phyloP scores from a whole-genome alignment of 805 yeast genomes.

The Candida bentonensis region DNA sequence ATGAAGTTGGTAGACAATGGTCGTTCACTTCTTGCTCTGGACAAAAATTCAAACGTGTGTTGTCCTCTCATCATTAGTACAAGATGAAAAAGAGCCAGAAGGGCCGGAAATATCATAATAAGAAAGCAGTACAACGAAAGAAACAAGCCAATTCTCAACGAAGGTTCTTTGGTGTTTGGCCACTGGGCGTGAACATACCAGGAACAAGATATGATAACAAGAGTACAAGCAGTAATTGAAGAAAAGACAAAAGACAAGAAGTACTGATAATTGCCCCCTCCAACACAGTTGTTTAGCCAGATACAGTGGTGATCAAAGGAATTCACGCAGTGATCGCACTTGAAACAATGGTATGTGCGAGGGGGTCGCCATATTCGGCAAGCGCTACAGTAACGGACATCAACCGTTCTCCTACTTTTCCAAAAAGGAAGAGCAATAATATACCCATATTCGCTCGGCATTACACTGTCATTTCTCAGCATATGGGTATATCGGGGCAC shows the following conservation, averaged over 20 bases:
- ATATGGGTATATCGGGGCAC: conserved; percentile 55
- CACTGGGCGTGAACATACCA: conserved; percentile 19
- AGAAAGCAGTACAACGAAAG: conserved; percentile 36
- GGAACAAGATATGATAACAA: conserved; percentile 20
- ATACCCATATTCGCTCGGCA: conserved; percentile 48
- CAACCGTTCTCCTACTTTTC: conserved; percentile 21
- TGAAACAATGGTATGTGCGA: conserved; percentile 45
- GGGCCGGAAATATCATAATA: conserved; percentile 38
- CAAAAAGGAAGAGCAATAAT: conserved; percentile 34
- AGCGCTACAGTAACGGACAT: conserved; percentile 43
- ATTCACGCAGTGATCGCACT: conserved; percentile 34
- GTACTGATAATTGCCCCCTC: conserved; percentile 45
- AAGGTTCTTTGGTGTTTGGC: conserved; percentile 1
- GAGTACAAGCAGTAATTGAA: conserved; percentile 19
- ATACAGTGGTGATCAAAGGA: conserved; percentile 48
- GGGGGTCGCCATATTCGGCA: conserved; percentile 70
- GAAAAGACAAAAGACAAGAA: conserved; percentile 42
- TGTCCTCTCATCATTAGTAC: conserved; percentile 41
- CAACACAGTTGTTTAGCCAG: conserved; percentile 51
- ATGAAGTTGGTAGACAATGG: too few species aligned
- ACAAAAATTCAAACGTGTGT: conserved; percentile 63
- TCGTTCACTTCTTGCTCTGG: too few species aligned
- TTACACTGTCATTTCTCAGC: conserved; percentile 24
- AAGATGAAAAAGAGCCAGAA: conserved; percentile 40
- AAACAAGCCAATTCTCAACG: conserved; percentile 27